Evolutionary conservation across 2,329 filamentous ascomycete species (phyloP), one percentile per base, ranked within the genome.

Genomic region (Trichocomaceae sp.): DNA sequence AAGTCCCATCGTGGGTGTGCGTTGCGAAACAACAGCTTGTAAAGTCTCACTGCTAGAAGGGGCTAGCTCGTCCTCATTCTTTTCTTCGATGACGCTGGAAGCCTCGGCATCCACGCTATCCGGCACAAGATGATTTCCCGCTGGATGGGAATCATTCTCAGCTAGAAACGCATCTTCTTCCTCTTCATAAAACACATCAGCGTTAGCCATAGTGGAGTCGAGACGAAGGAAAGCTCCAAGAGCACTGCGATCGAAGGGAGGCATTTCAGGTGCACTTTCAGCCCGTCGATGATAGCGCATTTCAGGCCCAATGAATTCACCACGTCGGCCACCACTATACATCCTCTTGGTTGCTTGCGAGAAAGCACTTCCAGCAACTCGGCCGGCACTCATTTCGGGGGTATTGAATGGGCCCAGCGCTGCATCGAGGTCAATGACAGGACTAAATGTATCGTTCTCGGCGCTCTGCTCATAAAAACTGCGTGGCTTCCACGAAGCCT

Each of bases 321-420:
- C 74, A 13, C 73, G 70, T 52, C 71, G 66, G 33, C 74, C 74
- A 63, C 75, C 75, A 56, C 76, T 78, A 60, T 78, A 77, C 70
- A 78, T 75, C 33, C 73, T 69, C 53, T 68, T 72, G 5, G 71
- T 71, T 47, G 69, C 71, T 48, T 67, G 63, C 6, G 71, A 69
- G 52, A 75, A 73, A 6, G 71, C 67, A 53, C 67, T 72, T 22
- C 64, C 62, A 2, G 65, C 58, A 56, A 63, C 60, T 35, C 60
- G 62, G 20, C 64, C 61, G 17, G 66, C 63, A n/a, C 68, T 66
- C 62, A 72, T 72, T 50, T 74, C 73, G 7, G 75, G 73, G 0
- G 90, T 95, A 64, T 95, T 93, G 71, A 96, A 95, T 0, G 92
- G 90, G 1, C 90, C 91, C 1, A 97, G 79, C 23, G 92, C 93